Evolutionary conservation across 2,329 filamentous ascomycete genomes (phyloP).

Genomic region (Colletotrichum sp.): DNA sequence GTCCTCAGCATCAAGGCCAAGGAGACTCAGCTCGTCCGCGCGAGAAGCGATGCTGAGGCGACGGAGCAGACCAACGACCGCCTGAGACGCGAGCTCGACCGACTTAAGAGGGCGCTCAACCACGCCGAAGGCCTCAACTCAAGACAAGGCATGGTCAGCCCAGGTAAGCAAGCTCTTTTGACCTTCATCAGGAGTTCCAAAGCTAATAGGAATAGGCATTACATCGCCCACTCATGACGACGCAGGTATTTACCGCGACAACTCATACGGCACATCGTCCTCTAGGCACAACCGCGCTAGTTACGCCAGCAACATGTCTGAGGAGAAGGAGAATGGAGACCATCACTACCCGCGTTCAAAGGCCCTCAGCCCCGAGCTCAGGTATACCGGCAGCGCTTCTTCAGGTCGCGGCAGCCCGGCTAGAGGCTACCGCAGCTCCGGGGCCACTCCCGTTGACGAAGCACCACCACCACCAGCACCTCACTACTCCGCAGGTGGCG

Average conservation of each 20-base stretch:
- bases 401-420: constrained; percentile 66
- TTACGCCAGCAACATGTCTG: constrained; percentile 69
- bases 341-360: constrained; percentile 53
- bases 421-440: constrained; percentile 52
- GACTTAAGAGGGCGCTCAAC: constrained; percentile 85
- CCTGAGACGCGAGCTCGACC: constrained; percentile 85
- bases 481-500: constrained; percentile 18
- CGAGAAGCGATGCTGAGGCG: constrained; percentile 86
- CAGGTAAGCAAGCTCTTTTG: constrained; percentile 21
- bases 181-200: background rate
- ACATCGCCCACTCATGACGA: constrained; percentile 64
- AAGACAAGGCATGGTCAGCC: constrained; percentile 28
- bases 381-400: constrained; percentile 55
- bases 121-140: constrained; percentile 58
- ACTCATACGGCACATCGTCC: constrained; percentile 30
- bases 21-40: constrained; percentile 93
- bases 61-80: constrained; percentile 87
- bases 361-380: constrained; percentile 56
- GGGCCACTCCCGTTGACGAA: constrained; percentile 21
- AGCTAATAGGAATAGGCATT: constrained; percentile 33
- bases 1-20: constrained; percentile 97
- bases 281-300: constrained; percentile 59
- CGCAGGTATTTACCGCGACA: constrained; percentile 62
- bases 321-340: constrained; percentile 79
- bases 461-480: background rate